A percentile compares a stretch with the other conserved stretches of the same genome.
Evolutionary conservation across 257 asterid species (phyloP).

Genomic region (Solanum piurae): DNA sequence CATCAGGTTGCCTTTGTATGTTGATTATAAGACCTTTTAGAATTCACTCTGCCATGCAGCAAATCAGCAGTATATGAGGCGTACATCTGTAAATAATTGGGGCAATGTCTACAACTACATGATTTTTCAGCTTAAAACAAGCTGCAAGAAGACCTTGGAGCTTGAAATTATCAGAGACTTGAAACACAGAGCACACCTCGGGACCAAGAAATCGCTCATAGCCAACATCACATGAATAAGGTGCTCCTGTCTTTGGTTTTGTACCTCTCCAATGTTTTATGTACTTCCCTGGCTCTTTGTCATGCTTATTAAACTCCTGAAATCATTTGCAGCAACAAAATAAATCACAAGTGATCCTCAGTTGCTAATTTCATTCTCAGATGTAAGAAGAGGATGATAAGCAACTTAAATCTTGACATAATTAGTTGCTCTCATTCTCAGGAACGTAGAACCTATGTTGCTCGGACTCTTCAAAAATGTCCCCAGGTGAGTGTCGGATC

Average conservation of each 20-base stretch:
- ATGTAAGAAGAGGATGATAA: background rate
- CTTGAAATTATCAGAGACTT: background rate
- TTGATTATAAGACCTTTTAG: background rate
- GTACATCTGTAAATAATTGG: background rate
- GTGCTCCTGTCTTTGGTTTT: constrained; percentile 94
- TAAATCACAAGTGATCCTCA: background rate
- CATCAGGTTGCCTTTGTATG: background rate
- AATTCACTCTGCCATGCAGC: background rate
- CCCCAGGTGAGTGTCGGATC: no score
- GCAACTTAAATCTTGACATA: background rate
- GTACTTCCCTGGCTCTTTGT: constrained; percentile 83
- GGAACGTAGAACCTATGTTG: background rate
- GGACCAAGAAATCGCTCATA: constrained; percentile 99
- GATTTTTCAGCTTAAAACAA: background rate
- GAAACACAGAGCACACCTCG: constrained; percentile 45
- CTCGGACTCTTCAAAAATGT: no score
- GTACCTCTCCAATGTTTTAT: constrained; percentile 92
- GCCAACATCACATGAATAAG: constrained; percentile 89
- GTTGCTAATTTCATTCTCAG: background rate
- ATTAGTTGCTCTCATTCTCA: background rate
- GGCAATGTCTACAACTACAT: background rate
- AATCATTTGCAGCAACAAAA: background rate
- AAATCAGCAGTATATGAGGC: background rate
- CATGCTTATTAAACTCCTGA: constrained; percentile 95
- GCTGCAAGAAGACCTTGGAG: background rate